Conservation (phyloP, 179 eudicot genomes). For the Spergularia azorica region DNA sequence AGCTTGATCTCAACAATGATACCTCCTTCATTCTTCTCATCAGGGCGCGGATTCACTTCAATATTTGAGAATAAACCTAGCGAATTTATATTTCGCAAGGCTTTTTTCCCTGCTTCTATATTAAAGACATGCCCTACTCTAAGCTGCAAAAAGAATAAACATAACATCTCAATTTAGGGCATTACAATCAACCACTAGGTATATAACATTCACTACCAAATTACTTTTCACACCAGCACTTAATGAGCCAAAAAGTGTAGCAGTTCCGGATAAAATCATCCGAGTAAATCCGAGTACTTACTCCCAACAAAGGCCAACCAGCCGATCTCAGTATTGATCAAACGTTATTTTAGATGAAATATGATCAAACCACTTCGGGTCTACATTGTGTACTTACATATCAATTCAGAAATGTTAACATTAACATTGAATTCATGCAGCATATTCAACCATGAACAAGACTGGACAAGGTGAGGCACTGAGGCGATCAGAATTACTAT, state of each 20-base stretch:
- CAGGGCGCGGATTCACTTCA: constrained; percentile 94
- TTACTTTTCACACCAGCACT: neutral
- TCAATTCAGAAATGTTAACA: neutral
- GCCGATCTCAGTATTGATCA: neutral
- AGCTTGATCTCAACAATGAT: constrained; percentile 94
- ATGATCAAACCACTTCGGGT: neutral
- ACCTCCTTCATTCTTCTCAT: constrained; percentile 94
- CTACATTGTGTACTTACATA: neutral
- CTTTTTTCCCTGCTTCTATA: constrained; percentile 96
- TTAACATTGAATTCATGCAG: neutral
- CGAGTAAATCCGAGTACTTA: neutral
- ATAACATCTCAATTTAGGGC: neutral
- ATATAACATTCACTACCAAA: neutral
- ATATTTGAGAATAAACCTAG: constrained; percentile 89
- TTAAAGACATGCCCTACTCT: constrained; percentile 79
- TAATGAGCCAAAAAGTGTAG: neutral
- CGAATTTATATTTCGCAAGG: constrained; percentile 87
- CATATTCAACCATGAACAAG: neutral
- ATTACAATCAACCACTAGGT: neutral
- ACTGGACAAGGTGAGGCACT: neutral
- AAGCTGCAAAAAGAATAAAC: constrained; percentile 54
- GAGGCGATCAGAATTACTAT: neutral
- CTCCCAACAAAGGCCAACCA: neutral
- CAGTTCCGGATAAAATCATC: neutral
- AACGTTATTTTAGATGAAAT: too few relatives aligned